Percentiles rank a stretch among this genome's conserved stretches.
These are phyloP conservation scores for Syncephalastrum monosporum DNA, from an alignment of 371 early-diverging fungal species.

Conservation along the genomic window DNA sequence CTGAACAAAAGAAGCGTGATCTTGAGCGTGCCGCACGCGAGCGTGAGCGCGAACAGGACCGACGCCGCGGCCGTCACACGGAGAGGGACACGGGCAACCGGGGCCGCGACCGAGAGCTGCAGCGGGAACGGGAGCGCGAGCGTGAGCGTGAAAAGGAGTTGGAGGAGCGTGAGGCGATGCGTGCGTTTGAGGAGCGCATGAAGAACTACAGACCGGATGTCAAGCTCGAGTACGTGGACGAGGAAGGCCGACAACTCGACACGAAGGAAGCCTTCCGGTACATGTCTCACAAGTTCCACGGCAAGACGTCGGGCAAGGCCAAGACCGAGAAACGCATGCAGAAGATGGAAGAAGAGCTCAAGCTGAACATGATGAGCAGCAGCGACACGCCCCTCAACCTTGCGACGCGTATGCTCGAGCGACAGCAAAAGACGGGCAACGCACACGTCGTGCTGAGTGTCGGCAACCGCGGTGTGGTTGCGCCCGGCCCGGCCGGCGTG, in stretches of 20 bases:
- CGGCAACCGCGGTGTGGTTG: conserved; percentile 68
- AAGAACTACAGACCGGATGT: conserved; percentile 90
- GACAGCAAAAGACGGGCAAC: conserved; percentile 68
- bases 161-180: conserved; percentile 66
- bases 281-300: conserved; percentile 95
- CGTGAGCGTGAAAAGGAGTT: conserved; percentile 53
- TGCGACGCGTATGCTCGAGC: conserved; percentile 71
- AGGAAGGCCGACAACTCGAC: conserved; percentile 75
- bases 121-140: conserved; percentile 42
- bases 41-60: conserved; percentile 38
- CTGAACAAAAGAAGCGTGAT: conserved; percentile 64
- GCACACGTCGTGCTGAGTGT: conserved; percentile 85
- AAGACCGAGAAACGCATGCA: conserved; percentile 90
- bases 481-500: conserved; percentile 11
- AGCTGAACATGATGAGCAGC: conserved; percentile 74
- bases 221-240: conserved; percentile 88
- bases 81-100: conserved; percentile 25
- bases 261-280: conserved; percentile 92
- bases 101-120: conserved; percentile 32
- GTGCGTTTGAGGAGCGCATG: conserved; percentile 81
- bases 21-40: conserved; percentile 45
- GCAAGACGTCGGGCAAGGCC: conserved; percentile 87
- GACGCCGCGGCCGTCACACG: conserved; percentile 30
- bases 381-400: conserved; percentile 80
- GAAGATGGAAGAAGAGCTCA: conserved; percentile 81